A percentile compares a stretch with the other conserved stretches of the same genome.
Conservation (phyloP, 78 protist species). For the Acrasis kona region DNA sequence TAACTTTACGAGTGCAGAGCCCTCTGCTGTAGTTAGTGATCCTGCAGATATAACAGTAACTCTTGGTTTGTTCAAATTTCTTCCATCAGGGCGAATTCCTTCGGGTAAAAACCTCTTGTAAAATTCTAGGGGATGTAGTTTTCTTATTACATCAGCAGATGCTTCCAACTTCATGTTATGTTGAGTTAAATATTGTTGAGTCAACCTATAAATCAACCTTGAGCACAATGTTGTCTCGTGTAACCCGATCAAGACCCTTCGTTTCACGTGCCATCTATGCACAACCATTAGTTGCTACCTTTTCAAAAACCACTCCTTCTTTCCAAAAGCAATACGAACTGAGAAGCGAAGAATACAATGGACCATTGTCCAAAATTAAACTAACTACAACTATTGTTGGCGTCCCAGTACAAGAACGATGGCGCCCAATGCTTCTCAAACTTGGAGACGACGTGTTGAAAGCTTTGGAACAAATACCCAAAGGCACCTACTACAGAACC, state of each 20-base stretch:
- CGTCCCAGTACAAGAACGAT: background rate
- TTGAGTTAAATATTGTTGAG: background rate
- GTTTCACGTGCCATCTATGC: too few species aligned
- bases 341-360: too few species aligned
- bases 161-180: background rate
- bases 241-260: too few species aligned
- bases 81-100: background rate
- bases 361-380: too few species aligned
- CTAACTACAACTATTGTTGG: background rate
- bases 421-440: background rate
- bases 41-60: background rate
- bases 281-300: too few species aligned
- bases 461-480: background rate
- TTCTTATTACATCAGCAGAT: background rate
- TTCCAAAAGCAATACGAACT: slow-evolving; percentile 2
- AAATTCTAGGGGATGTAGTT: background rate
- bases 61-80: background rate
- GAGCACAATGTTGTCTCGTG: too few species aligned
- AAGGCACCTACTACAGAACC: background rate
- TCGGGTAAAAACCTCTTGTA: background rate
- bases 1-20: background rate
- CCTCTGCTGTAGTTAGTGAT: background rate
- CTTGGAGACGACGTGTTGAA: background rate
- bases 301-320: background rate
- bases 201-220: too few species aligned